Base-by-base conservation (phyloP, 345 rosid species). In the Iberis pinnata region DNA sequence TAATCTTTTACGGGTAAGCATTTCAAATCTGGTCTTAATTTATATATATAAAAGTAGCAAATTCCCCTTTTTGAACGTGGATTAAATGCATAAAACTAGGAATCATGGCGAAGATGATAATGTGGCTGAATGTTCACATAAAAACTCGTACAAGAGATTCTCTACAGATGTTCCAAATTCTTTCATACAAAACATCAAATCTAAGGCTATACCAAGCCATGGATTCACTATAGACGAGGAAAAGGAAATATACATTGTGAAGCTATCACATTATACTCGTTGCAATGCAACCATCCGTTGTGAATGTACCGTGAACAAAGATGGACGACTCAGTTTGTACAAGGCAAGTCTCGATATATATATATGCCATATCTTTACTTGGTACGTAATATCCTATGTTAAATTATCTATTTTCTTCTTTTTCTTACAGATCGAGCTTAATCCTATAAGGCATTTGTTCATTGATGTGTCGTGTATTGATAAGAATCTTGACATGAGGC, bases 401-500 rank as follows among this genome's bases (percentile, higher is more conserved):
- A 22, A 64, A 45, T 0, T 26, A 4, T 29, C 9, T 1, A 2
- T 2, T 3, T 7, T 29, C 33, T 29, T 29, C 2, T 3, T 2
- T 7, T 31, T 65, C 18, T 16, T 47, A 60, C 53, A 83, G 92
- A 66, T 64, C 3, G 80, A 79, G 11, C 64, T 73, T 29, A 68
- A 56, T 49, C 77, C n/a, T 18, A 42, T 73, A 29, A 76, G 83
- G 35, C 74, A 83, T 40, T 62, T 83, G 77, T 70, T 79, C 33
- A 49, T 45, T 18, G 92, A 86, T 59, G 53, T 79, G 32, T 78
- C 84, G 0, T 83, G 84, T 67, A 75, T 78, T 42, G 70, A 72
- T 51, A 79, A 66, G 75, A 68, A 76, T 78, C 60, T 81, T 4
- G 96, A 83, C 63, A 56, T 87, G 66, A 81, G 96, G 77, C 59